Percentiles rank a stretch among this genome's conserved stretches.
These are phyloP conservation scores for Dactylellina cionopaga DNA, from an alignment of 2,329 filamentous ascomycete genomes.

Conservation along the genomic window DNA sequence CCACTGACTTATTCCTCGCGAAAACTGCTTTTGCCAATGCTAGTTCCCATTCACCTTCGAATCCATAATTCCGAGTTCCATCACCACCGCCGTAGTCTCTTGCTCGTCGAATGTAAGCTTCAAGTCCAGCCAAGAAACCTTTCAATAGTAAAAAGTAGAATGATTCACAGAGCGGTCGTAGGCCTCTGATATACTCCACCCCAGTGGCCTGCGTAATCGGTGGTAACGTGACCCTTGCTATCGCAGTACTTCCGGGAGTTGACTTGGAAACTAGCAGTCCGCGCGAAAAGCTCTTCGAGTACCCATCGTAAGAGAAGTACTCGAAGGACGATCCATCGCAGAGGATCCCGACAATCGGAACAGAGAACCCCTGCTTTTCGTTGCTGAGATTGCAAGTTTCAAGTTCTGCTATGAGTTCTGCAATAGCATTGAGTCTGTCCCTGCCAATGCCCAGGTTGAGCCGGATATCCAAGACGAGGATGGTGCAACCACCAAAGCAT, in stretches of 20 bases:
- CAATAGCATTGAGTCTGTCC: constrained; percentile 40
- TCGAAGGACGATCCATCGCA: constrained; percentile 48
- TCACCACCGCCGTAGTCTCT: constrained; percentile 40
- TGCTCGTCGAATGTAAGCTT: constrained; percentile 47
- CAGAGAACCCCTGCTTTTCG: constrained; percentile 45
- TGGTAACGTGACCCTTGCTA: constrained; percentile 37
- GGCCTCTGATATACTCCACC: constrained; percentile 34
- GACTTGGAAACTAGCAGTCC: constrained; percentile 40
- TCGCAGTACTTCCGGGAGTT: constrained; percentile 36
- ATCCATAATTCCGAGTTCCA: constrained; percentile 43
- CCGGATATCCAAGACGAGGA: constrained; percentile 44
- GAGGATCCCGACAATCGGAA: constrained; percentile 44
- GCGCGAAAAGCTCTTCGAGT: constrained; percentile 37
- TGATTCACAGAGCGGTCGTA: constrained; percentile 42
- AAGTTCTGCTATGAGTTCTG: constrained; percentile 45
- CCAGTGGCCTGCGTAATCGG: constrained; percentile 46
- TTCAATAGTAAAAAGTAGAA: constrained; percentile 49
- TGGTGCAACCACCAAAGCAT: constrained; percentile 49
- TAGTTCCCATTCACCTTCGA: constrained; percentile 40
- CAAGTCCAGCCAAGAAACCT: constrained; percentile 43
- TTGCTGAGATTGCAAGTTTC: constrained; percentile 43
- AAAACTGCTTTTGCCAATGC: constrained; percentile 45
- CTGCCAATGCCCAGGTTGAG: constrained; percentile 45
- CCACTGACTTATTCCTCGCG: constrained; percentile 44
- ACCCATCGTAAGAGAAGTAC: constrained; percentile 48